Evolutionary conservation across 352 stramenopile genomes (phyloP).

Genomic region (Phytophthora colocasiae): DNA sequence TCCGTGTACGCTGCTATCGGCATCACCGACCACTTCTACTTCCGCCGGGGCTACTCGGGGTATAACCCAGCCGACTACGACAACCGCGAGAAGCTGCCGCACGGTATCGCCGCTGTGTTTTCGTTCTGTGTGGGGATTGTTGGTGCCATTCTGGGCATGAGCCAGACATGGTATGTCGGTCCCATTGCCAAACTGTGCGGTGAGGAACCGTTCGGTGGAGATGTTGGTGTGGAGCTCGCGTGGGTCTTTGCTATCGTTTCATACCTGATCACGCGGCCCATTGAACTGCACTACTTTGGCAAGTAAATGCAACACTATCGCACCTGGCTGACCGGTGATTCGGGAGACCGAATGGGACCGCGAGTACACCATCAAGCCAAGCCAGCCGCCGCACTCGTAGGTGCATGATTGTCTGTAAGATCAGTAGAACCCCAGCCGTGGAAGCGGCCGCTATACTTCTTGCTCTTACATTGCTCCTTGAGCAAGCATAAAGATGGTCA

Average conservation of each 20-base stretch:
- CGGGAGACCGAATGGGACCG: constrained; percentile 8
- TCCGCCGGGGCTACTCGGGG: constrained; percentile 50
- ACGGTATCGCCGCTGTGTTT: constrained; percentile 51
- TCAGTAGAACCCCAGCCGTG: constrained; percentile 25
- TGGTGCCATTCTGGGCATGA: constrained; percentile 50
- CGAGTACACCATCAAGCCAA: constrained; percentile 8
- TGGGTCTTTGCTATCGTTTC: constrained; percentile 44
- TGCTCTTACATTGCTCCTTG: constrained; percentile 18
- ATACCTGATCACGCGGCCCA: constrained; percentile 46
- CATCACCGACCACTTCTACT: constrained; percentile 51
- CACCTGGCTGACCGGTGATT: constrained; percentile 6
- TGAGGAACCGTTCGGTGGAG: constrained; percentile 40
- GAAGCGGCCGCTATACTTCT: constrained; percentile 12
- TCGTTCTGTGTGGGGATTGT: constrained; percentile 47
- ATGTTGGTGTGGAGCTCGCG: constrained; percentile 49
- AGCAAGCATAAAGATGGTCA: not conserved
- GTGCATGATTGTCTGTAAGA: constrained; percentile 13
- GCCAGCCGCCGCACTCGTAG: constrained; percentile 10
- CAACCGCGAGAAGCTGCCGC: constrained; percentile 49
- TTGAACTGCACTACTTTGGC: constrained; percentile 55
- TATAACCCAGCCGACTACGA: constrained; percentile 55
- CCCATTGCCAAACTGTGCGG: constrained; percentile 40
- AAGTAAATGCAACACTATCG: constrained; percentile 17
- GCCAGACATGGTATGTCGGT: constrained; percentile 57
- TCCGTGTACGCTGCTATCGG: constrained; percentile 47